Evolutionary conservation across 768 basidiomycete genomes (phyloP).

Genomic region (Dentipellis fragilis): DNA sequence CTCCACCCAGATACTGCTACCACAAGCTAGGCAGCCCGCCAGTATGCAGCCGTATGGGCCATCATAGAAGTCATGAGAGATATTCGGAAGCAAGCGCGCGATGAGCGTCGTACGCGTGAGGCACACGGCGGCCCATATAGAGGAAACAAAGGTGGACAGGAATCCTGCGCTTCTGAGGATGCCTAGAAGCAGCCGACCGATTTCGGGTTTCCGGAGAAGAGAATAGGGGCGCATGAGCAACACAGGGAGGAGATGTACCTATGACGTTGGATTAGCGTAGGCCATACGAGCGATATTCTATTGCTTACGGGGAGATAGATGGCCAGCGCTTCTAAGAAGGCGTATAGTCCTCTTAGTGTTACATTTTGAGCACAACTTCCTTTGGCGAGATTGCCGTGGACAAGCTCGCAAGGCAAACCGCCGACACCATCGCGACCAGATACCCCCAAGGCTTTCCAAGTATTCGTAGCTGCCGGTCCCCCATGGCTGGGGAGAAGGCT

Average conservation of each 20-base stretch:
- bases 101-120: conserved; percentile 54
- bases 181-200: conserved; percentile 33
- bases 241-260: conserved; percentile 66
- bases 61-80: conserved; percentile 76
- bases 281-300: conserved; percentile 1
- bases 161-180: conserved; percentile 61
- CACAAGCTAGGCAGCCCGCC: conserved; percentile 59
- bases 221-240: conserved; percentile 47
- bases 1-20: conserved; percentile 72
- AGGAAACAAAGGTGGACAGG: conserved; percentile 60
- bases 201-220: conserved; percentile 34
- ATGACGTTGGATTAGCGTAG: not conserved
- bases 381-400: conserved; percentile 51
- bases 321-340: conserved; percentile 51
- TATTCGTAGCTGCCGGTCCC: conserved; percentile 35
- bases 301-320: conserved; percentile 63
- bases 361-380: conserved; percentile 55
- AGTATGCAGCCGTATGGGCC: conserved; percentile 63
- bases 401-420: conserved; percentile 67
- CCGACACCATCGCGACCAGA: conserved; percentile 43
- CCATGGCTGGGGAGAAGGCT: conserved; percentile 51
- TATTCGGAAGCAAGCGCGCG: conserved; percentile 50
- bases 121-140: conserved; percentile 66
- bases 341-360: conserved; percentile 38
- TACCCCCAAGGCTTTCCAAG: conserved; percentile 52